Percentiles rank a stretch among this genome's conserved stretches.
Evolutionary conservation across 441 rosid genomes (phyloP).

Genomic region (Gossypium davidsonii): DNA sequence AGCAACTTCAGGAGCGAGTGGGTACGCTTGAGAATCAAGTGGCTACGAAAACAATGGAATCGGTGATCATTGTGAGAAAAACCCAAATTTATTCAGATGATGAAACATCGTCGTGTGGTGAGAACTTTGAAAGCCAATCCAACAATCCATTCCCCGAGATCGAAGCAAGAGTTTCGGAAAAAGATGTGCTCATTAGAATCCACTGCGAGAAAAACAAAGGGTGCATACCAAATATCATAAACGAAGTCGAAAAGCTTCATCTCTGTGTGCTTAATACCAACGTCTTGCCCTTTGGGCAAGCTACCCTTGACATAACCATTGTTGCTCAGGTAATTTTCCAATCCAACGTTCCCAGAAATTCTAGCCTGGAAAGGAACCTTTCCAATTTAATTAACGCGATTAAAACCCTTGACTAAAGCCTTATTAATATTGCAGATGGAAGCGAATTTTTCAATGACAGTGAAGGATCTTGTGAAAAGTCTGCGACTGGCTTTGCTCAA

Average conservation of each 20-base stretch:
- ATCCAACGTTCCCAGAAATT: neutral
- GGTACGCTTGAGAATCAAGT: conserved; percentile 49
- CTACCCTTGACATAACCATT: conserved; percentile 53
- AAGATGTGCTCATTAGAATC: conserved; percentile 50
- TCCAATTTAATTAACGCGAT: too few relatives aligned
- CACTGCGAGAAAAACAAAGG: conserved; percentile 53
- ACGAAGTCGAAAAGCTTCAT: conserved; percentile 44
- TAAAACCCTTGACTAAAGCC: neutral
- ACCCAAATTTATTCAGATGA: conserved; percentile 36
- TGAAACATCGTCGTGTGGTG: conserved; percentile 31
- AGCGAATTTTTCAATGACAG: neutral
- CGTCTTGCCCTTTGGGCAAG: conserved; percentile 50
- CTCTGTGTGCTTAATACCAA: conserved; percentile 38
- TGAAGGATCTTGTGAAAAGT: neutral
- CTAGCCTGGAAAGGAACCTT: too few relatives aligned
- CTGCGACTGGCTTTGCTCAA: conserved; percentile 2
- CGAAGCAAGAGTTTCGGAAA: conserved; percentile 51
- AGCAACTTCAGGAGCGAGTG: conserved; percentile 62
- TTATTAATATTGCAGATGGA: neutral
- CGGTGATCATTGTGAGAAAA: conserved; percentile 49
- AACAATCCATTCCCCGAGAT: conserved; percentile 47
- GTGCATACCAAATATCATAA: conserved; percentile 29
- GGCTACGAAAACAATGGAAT: conserved; percentile 39
- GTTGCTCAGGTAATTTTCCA: conserved; percentile 47
- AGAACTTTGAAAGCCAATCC: conserved; percentile 20